Evolutionary conservation across 2,329 filamentous ascomycete genomes (phyloP).

Genomic region (Fusarium praegraminearum): DNA sequence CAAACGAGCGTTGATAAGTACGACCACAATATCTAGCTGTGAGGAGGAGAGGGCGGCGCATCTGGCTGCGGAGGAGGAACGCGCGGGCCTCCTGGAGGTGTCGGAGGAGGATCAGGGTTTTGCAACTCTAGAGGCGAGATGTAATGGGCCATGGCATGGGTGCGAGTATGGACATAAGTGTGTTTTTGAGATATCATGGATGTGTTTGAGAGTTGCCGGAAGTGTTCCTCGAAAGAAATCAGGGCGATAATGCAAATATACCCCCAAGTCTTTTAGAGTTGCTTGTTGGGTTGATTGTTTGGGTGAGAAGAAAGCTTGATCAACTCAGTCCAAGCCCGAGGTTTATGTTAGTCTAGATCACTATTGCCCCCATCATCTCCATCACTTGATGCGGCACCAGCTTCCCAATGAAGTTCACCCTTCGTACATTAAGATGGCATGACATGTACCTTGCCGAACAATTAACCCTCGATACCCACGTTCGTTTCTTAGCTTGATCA

Average conservation of each 20-base stretch:
- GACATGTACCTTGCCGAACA: constrained; percentile 29
- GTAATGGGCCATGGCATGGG: constrained; percentile 12
- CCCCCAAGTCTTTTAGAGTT: neutral
- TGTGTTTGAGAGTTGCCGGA: neutral
- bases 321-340: constrained; percentile 22
- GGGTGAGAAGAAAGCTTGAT: constrained; percentile 1
- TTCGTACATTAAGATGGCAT: constrained; percentile 36
- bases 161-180: neutral
- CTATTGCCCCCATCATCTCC: constrained; percentile 19
- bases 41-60: constrained; percentile 48
- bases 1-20: neutral
- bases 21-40: constrained; percentile 23
- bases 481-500: constrained; percentile 40
- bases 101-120: constrained; percentile 47
- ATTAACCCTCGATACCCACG: constrained; percentile 27
- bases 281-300: neutral
- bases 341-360: constrained; percentile 34
- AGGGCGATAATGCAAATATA: neutral
- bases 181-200: constrained; percentile 20
- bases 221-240: neutral
- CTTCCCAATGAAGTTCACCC: constrained; percentile 41
- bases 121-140: constrained; percentile 16
- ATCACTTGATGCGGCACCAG: constrained; percentile 21
- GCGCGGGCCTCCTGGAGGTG: constrained; percentile 48
- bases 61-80: constrained; percentile 47